Conservation (phyloP, 371 early-diverging fungal genomes). For the Mortierella sp. region DNA sequence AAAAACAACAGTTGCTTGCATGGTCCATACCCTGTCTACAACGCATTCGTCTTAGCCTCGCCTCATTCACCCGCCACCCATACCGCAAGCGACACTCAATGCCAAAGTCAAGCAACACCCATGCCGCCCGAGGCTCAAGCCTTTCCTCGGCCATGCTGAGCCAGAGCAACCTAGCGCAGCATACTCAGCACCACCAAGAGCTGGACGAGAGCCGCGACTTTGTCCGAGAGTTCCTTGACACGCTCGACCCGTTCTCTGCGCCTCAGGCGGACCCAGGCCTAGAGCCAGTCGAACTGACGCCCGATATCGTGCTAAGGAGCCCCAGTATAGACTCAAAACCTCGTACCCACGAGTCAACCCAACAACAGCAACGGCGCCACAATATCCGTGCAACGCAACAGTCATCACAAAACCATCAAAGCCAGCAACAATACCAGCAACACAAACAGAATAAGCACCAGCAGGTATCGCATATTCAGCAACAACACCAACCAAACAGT, state of each 20-base stretch:
- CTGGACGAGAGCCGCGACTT: conserved; percentile 43
- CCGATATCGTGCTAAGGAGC: background rate
- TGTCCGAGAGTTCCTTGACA: conserved; percentile 34
- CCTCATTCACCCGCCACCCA: background rate
- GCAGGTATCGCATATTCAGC: background rate
- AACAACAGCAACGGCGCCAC: background rate
- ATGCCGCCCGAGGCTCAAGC: background rate
- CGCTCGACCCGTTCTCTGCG: conserved; percentile 5
- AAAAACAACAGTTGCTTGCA: background rate
- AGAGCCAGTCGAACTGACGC: background rate
- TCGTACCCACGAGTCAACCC: background rate
- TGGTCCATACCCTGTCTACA: background rate
- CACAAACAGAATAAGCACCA: background rate
- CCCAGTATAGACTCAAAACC: background rate
- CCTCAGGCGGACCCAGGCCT: conserved; percentile 10
- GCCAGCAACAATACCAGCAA: background rate
- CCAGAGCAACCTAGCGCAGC: conserved; percentile 29
- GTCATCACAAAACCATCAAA: background rate
- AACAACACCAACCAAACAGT: background rate
- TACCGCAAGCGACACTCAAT: background rate
- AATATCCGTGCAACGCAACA: conserved; percentile 1
- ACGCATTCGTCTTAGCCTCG: background rate
- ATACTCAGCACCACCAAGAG: conserved; percentile 29
- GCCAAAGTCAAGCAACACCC: conserved; percentile 2
- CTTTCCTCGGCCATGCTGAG: conserved; percentile 16